Percentiles rank a stretch among this genome's conserved stretches.
Evolutionary conservation across 2,329 filamentous ascomycete genomes (phyloP).

Genomic region (Colletotrichum sp.): DNA sequence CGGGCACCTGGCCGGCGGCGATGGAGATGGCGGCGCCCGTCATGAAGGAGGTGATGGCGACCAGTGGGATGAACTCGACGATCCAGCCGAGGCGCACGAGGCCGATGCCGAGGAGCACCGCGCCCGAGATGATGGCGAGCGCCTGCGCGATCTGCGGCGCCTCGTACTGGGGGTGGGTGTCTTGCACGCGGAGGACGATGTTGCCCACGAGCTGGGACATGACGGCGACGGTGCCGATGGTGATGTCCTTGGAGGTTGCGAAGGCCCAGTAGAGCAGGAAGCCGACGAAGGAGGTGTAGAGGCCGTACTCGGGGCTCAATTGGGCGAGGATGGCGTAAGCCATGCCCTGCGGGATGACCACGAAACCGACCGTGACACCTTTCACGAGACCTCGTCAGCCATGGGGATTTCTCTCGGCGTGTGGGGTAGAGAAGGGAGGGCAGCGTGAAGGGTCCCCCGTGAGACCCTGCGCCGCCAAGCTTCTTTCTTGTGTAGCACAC

Average conservation of each 20-base stretch:
- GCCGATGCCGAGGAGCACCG: slow-evolving; percentile 49
- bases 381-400: slow-evolving; percentile 12
- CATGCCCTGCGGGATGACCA: slow-evolving; percentile 82
- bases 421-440: not conserved
- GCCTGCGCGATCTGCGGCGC: slow-evolving; percentile 48
- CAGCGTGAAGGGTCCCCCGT: not conserved
- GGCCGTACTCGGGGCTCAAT: slow-evolving; percentile 71
- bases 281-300: slow-evolving; percentile 85
- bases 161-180: slow-evolving; percentile 35
- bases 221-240: slow-evolving; percentile 64
- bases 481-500: not conserved
- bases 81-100: slow-evolving; percentile 54
- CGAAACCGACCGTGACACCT: slow-evolving; percentile 70
- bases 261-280: slow-evolving; percentile 84
- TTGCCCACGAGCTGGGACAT: slow-evolving; percentile 57
- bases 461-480: not conserved
- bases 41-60: slow-evolving; percentile 56
- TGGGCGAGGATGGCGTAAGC: slow-evolving; percentile 77
- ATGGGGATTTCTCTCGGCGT: not conserved
- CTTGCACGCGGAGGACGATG: slow-evolving; percentile 43
- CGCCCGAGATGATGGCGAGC: slow-evolving; percentile 50
- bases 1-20: slow-evolving; percentile 51
- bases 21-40: slow-evolving; percentile 58
- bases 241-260: slow-evolving; percentile 85
- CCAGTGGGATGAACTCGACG: slow-evolving; percentile 56